These are phyloP conservation scores for Grosmannia penicillata DNA, from an alignment of 2,329 filamentous ascomycete genomes.

Conservation along the genomic window DNA sequence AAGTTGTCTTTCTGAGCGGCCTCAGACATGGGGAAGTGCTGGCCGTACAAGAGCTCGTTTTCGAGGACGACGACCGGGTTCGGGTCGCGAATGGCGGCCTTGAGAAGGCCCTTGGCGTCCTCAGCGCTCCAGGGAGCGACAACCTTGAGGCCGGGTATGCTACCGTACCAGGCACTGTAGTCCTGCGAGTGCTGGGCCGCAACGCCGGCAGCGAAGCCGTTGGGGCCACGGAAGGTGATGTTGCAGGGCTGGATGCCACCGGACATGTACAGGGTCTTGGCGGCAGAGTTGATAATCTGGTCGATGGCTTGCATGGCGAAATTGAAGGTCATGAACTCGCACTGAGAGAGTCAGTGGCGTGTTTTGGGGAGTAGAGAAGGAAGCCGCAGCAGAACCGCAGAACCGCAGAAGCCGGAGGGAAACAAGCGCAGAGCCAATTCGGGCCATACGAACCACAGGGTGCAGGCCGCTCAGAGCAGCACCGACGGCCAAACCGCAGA, in stretches of 20 bases:
- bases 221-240: constrained; percentile 98
- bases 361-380: not conserved
- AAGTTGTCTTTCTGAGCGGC: constrained; percentile 94
- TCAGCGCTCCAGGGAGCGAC: constrained; percentile 92
- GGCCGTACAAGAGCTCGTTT: constrained; percentile 86
- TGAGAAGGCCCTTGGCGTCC: constrained; percentile 94
- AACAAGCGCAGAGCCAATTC: no score
- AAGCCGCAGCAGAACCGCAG: not conserved
- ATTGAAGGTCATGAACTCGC: constrained; percentile 99
- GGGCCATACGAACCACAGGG: constrained; percentile 85
- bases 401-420: not conserved
- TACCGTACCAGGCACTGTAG: constrained; percentile 97
- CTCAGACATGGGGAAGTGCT: constrained; percentile 93
- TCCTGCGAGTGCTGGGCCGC: constrained; percentile 98
- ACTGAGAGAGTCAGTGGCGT: constrained; percentile 31
- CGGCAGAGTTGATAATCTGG: constrained; percentile 97
- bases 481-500: constrained; percentile 84
- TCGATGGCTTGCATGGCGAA: constrained; percentile 99
- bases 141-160: constrained; percentile 94
- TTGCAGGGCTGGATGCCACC: constrained; percentile 99
- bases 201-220: constrained; percentile 93
- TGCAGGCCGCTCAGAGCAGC: constrained; percentile 88
- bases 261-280: constrained; percentile 99
- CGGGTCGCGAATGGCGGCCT: constrained; percentile 94
- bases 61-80: constrained; percentile 90